phyloP scores from a whole-genome alignment of 768 basidiomycete species.

The Pulveroboletus ravenelii region DNA sequence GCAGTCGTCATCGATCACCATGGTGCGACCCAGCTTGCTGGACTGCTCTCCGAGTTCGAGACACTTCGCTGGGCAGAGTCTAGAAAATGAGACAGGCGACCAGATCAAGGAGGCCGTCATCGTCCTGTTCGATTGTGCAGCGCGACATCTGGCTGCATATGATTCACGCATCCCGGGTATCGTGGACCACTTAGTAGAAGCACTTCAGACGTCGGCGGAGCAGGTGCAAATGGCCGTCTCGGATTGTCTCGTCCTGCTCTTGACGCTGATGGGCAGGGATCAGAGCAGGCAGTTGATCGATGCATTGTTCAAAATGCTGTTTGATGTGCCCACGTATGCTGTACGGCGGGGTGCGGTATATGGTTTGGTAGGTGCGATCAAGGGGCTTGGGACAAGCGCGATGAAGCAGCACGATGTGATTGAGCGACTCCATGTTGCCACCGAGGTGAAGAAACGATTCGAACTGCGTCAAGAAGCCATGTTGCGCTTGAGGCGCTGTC shows the following conservation, averaged over 20 bases:
- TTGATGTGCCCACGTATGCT: slow-evolving; percentile 81
- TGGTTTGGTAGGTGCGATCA: slow-evolving; percentile 87
- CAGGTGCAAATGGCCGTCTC: slow-evolving; percentile 96
- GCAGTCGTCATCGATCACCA: slow-evolving; percentile 77
- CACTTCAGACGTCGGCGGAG: slow-evolving; percentile 90
- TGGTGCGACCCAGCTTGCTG: slow-evolving; percentile 65
- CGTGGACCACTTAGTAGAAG: slow-evolving; percentile 80
- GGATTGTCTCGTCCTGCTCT: slow-evolving; percentile 88
- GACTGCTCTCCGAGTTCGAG: slow-evolving; percentile 81
- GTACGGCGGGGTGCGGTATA: slow-evolving; percentile 96
- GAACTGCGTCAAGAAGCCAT: slow-evolving; percentile 90
- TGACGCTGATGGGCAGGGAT: slow-evolving; percentile 55
- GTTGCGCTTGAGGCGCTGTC: slow-evolving; percentile 95
- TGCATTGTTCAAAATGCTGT: slow-evolving; percentile 69
- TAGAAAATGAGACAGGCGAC: slow-evolving; percentile 71
- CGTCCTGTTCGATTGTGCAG: slow-evolving; percentile 89
- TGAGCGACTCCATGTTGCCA: slow-evolving; percentile 61
- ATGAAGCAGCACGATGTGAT: slow-evolving; percentile 85
- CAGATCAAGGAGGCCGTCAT: slow-evolving; percentile 93
- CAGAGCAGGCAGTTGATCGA: slow-evolving; percentile 56
- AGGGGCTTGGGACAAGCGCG: slow-evolving; percentile 81
- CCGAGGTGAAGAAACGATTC: slow-evolving; percentile 85
- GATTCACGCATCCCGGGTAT: slow-evolving; percentile 78
- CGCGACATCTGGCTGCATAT: slow-evolving; percentile 74
- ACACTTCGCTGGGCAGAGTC: slow-evolving; percentile 46